Evolutionary conservation across 2,329 filamentous ascomycete genomes (phyloP).

Genomic region (Nigrograna mackinnonii): DNA sequence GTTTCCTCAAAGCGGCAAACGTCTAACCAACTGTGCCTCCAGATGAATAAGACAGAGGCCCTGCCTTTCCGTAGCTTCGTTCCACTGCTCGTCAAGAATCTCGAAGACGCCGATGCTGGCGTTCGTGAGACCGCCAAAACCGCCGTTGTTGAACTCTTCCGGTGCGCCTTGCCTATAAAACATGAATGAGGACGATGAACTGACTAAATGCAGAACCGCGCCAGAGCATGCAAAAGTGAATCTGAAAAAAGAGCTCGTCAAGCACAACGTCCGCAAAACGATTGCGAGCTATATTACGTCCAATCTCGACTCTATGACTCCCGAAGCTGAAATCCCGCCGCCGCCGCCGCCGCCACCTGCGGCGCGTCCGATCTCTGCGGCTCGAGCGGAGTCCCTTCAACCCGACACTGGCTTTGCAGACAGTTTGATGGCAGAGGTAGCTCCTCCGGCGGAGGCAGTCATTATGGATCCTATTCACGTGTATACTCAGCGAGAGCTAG

Average conservation of each 20-base stretch:
- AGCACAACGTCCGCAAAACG: constrained; percentile 81
- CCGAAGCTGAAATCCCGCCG: constrained; percentile 31
- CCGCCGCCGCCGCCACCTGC: constrained; percentile 18
- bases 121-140: constrained; percentile 84
- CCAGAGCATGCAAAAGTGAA: constrained; percentile 85
- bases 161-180: too few relatives aligned
- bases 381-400: constrained; percentile 40
- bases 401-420: constrained; percentile 49
- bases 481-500: constrained; percentile 83
- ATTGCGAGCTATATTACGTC: constrained; percentile 82
- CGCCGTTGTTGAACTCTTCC: constrained; percentile 85
- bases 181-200: too few relatives aligned
- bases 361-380: constrained; percentile 28
- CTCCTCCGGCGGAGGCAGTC: constrained; percentile 68
- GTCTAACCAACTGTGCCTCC: constrained; percentile 15
- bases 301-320: constrained; percentile 64
- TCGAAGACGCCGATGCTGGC: constrained; percentile 87
- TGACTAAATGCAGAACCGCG: constrained; percentile 60
- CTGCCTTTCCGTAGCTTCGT: constrained; percentile 85
- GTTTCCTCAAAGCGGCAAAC: not conserved
- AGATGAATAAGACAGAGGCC: constrained; percentile 81
- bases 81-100: constrained; percentile 77
- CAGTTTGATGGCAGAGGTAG: constrained; percentile 54
- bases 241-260: constrained; percentile 82
- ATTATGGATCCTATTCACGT: constrained; percentile 80